phyloP scores from a whole-genome alignment of 176 grass and related monocot genomes.

The Metroxylon sagu region DNA sequence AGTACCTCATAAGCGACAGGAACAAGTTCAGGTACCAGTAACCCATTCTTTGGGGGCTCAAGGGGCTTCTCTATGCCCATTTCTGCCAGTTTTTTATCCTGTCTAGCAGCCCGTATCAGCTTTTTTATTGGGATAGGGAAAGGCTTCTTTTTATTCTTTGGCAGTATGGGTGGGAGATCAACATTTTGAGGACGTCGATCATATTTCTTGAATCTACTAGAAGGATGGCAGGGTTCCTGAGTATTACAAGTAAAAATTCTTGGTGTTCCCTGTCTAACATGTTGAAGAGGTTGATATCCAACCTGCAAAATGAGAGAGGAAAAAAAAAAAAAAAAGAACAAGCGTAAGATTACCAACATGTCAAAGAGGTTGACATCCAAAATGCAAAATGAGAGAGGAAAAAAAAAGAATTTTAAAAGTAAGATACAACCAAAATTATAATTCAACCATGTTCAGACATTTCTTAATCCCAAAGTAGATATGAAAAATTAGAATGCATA shows the following conservation, averaged over 20 bases:
- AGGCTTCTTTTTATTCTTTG: conserved; percentile 88
- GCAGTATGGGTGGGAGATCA: conserved; percentile 66
- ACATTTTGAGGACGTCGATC: conserved; percentile 47
- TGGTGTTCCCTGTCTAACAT: conserved; percentile 5
- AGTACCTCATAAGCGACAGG: conserved; percentile 71
- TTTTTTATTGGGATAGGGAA: conserved; percentile 70
- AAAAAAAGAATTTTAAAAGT: too few relatives aligned
- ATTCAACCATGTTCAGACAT: too few relatives aligned
- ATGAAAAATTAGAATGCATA: too few relatives aligned
- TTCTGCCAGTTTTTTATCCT: conserved; percentile 55
- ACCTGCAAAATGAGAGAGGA: conserved; percentile 6
- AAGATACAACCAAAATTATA: too few relatives aligned
- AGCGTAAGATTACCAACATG: conserved; percentile 6
- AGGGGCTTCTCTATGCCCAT: conserved; percentile 76
- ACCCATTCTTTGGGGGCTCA: conserved; percentile 74
- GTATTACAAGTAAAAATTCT: conserved; percentile 22
- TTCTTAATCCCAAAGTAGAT: too few relatives aligned
- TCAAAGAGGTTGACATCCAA: conserved; percentile 12
- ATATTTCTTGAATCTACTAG: conserved; percentile 6
- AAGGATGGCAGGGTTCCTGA: conserved; percentile 14
- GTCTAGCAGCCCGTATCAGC: conserved; percentile 48
- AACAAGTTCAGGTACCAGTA: conserved; percentile 81
- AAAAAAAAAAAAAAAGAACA: not conserved
- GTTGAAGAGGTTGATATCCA: conserved; percentile 11
- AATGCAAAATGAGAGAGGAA: not conserved